These are phyloP conservation scores for Penicillium longicatenatum DNA, from an alignment of 495 filamentous ascomycete species.

Conservation along the genomic window DNA sequence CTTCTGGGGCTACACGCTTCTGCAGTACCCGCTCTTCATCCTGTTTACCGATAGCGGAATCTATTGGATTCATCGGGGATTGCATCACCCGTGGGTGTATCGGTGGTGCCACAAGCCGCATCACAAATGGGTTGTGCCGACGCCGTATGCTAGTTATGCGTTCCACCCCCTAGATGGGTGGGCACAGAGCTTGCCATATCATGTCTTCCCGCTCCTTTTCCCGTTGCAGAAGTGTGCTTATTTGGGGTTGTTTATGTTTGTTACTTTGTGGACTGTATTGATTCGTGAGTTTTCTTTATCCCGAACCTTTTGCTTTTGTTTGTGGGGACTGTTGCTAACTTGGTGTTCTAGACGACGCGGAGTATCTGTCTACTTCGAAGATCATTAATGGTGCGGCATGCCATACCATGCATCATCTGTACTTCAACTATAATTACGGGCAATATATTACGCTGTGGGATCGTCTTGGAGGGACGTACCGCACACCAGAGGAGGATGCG, in stretches of 20 bases:
- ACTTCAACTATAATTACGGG: slow-evolving; percentile 98
- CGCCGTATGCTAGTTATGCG: slow-evolving; percentile 85
- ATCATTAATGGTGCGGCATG: slow-evolving; percentile 93
- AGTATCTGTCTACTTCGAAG: slow-evolving; percentile 78
- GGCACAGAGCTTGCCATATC: slow-evolving; percentile 88
- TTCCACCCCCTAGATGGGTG: slow-evolving; percentile 95
- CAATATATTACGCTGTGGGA: slow-evolving; percentile 96
- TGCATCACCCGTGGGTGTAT: slow-evolving; percentile 81
- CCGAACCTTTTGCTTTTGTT: neutral
- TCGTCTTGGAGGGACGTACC: slow-evolving; percentile 80
- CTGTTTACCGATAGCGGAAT: slow-evolving; percentile 87
- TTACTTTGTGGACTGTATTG: slow-evolving; percentile 94
- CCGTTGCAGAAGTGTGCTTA: slow-evolving; percentile 90
- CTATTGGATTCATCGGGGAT: slow-evolving; percentile 88
- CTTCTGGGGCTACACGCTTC: slow-evolving; percentile 67
- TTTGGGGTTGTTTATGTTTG: slow-evolving; percentile 79
- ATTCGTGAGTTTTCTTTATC: slow-evolving; percentile 56
- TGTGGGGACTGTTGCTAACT: neutral
- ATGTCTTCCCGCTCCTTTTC: slow-evolving; percentile 87
- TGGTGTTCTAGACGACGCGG: slow-evolving; percentile 68
- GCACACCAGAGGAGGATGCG: slow-evolving; percentile 55
- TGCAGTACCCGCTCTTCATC: slow-evolving; percentile 90
- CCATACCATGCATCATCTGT: slow-evolving; percentile 91
- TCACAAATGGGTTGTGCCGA: slow-evolving; percentile 98
- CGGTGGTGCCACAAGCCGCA: slow-evolving; percentile 90